A percentile compares a stretch with the other conserved stretches of the same genome.
These are phyloP conservation scores for Colletotrichum liaoningense DNA, from an alignment of 2,329 filamentous ascomycete genomes.

Conservation along the genomic window DNA sequence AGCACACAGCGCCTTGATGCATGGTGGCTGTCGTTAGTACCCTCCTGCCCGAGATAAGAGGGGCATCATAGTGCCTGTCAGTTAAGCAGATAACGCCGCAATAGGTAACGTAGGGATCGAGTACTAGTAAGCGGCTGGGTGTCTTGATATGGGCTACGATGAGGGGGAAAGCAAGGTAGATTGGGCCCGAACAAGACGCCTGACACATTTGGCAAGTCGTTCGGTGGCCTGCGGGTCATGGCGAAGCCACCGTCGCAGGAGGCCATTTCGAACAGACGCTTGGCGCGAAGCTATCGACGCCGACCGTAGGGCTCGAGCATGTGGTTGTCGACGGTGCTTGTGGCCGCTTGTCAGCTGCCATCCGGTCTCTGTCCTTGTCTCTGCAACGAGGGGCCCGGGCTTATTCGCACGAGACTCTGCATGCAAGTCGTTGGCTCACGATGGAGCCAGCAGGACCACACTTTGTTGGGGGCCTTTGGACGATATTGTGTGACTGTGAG, in stretches of 20 bases:
- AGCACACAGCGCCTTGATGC: slow-evolving; percentile 23
- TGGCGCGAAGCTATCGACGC: slow-evolving; percentile 32
- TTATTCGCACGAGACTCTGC: slow-evolving; percentile 9
- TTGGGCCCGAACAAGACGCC: slow-evolving; percentile 3
- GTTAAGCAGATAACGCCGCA: slow-evolving; percentile 18
- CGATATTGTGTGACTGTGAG: slow-evolving; percentile 1
- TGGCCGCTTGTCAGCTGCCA: slow-evolving; percentile 30
- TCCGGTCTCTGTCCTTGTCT: slow-evolving; percentile 18
- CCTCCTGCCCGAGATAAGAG: slow-evolving; percentile 10
- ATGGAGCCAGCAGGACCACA: not conserved
- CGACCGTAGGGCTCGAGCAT: slow-evolving; percentile 21
- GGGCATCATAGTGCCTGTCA: not conserved
- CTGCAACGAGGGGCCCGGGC: not conserved
- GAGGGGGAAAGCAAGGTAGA: not conserved
- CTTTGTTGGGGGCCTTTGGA: slow-evolving; percentile 16
- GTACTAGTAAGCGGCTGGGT: not conserved
- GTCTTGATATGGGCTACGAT: slow-evolving; percentile 10
- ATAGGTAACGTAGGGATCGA: slow-evolving; percentile 16
- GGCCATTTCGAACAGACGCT: slow-evolving; percentile 15
- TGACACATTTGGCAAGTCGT: slow-evolving; percentile 13
- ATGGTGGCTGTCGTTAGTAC: slow-evolving; percentile 29
- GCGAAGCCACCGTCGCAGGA: slow-evolving; percentile 33
- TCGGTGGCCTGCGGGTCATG: slow-evolving; percentile 14
- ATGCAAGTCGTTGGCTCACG: slow-evolving; percentile 1
- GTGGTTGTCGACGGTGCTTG: slow-evolving; percentile 27